Conservation (phyloP, 192 early-diverging fungal genomes). For the Geosiphon pyriformis region DNA sequence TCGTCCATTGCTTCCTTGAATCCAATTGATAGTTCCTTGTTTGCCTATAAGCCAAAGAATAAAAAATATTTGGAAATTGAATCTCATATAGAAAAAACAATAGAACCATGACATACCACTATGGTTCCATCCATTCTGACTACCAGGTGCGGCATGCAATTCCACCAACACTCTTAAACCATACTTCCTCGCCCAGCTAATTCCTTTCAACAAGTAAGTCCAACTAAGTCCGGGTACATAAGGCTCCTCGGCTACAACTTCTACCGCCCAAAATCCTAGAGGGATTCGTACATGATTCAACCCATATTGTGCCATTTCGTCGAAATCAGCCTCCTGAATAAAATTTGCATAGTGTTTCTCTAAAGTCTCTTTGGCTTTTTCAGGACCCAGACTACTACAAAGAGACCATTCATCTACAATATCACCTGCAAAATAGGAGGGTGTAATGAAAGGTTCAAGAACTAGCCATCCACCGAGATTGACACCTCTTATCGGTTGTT, state of each 20-base stretch:
- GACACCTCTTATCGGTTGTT: conserved; percentile 53
- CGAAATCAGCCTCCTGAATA: conserved; percentile 56
- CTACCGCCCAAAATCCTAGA: conserved; percentile 66
- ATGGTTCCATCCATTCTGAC: conserved; percentile 67
- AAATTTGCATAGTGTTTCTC: conserved; percentile 55
- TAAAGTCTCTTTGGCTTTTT: conserved; percentile 42
- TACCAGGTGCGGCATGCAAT: conserved; percentile 66
- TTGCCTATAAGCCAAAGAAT: not conserved
- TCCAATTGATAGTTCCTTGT: conserved; percentile 34
- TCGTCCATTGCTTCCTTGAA: conserved; percentile 38
- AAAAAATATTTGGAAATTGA: not conserved
- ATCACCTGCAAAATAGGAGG: conserved; percentile 37
- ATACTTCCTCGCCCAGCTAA: conserved; percentile 60
- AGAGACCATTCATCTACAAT: conserved; percentile 63
- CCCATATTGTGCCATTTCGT: conserved; percentile 43
- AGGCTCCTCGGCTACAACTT: conserved; percentile 44
- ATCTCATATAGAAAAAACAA: not conserved
- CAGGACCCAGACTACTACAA: conserved; percentile 50
- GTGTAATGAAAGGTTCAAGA: conserved; percentile 54
- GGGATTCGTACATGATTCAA: conserved; percentile 70
- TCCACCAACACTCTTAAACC: conserved; percentile 63
- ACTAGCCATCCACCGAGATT: conserved; percentile 70
- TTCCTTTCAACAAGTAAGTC: conserved; percentile 48
- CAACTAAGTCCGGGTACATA: conserved; percentile 54
- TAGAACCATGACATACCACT: conserved; percentile 28